Percentiles rank a stretch among this genome's conserved stretches.
Conservation (phyloP, 78 protist species). For the slime mould (Dictyostelium discoideum) region dicty_2.7 NC_007091.3:290501-291000, state of each 20-base stretch:
- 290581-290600: too few species aligned
- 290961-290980: background rate
- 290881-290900: background rate
- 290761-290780: background rate
- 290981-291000: background rate
- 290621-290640: background rate
- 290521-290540: too few species aligned
- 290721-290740: background rate
- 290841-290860: background rate
- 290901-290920: background rate
- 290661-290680: background rate
- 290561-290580: too few species aligned
- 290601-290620: too few species aligned
- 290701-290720: background rate
- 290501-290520: too few species aligned
- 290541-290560: too few species aligned
- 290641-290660: background rate
- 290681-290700: background rate
- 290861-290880: background rate
- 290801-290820: background rate
- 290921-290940: background rate
- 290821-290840: background rate
- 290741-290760: background rate
- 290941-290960: background rate
- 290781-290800: slow-evolving; percentile 1